Evolutionary conservation across 2,329 filamentous ascomycete genomes (phyloP), one percentile per base, ranked within the genome.

Genomic region (Colletotrichum filicis): DNA sequence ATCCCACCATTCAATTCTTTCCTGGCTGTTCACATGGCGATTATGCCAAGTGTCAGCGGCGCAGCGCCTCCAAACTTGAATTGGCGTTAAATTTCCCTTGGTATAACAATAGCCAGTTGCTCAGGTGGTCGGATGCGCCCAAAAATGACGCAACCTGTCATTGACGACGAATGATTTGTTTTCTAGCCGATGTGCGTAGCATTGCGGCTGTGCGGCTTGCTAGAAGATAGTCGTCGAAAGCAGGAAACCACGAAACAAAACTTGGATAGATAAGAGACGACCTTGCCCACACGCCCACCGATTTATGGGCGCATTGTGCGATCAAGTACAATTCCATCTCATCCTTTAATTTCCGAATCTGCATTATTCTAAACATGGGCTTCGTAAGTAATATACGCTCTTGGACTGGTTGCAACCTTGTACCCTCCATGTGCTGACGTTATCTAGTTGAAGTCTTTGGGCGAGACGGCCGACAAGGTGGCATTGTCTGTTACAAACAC

Each of bases 1-100:
- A 37, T 19, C 11, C 35, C n/a, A 16, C 55, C 55, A 26, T 14
- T 16, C 4, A 59, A 1, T 7, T 8, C 16, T 16, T 19, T 32
- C 16, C 32, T 0, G 6, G 3, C 4, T 9, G 9, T 19, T 26
- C 22, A 35, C 57, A 14, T n/a, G 26, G 26, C 55, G 7, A 57
- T 26, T n/a, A 9, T 53, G 49, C 49, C 30, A 22, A 3, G 11
- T 22, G 6, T 7, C 2, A 14, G 30, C 56, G n/a, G 56, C 55
- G 5, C 56, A 22, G 9, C 30, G 9, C 57, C 12, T 35, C 57
- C 30, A 12, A 35, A 16, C 56, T 22, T 35, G 61, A 32, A 65
- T 65, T 65, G 62, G 62, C 32, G 62, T 52, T 6, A 65, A 65
- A 65, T 26, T 12, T 22, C 6, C 24, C 61, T 64, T 55, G 49